Base-by-base conservation (phyloP, 2,329 filamentous ascomycete genomes). In the Aspergillus texensis region DNA sequence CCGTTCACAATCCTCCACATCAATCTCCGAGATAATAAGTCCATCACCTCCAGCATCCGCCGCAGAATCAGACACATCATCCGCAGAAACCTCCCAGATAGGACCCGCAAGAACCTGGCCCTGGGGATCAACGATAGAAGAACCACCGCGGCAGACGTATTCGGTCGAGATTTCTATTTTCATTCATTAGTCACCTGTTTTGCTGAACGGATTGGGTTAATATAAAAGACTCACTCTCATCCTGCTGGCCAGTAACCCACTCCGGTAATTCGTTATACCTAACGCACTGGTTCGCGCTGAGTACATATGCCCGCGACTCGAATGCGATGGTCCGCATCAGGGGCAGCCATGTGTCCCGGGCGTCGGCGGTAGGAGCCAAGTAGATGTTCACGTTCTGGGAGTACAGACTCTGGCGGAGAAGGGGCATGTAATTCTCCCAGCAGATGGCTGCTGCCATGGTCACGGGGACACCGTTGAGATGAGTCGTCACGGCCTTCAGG, bases 371-470 rank as follows among this genome's bases (percentile, higher is more conserved):
- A 0, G 94, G 94, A 0, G 94, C 93, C 2, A 97, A 86, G 78
- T 94, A 97, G 14, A 97, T 80, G 75, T 96, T 96, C 72, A 97
- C 88, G 74, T 96, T 96, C 77, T 97, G 94, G 2, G 88, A 85
- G 77, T 97, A 98, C 43, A 97, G 83, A 19, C 88, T 85, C 75
- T 96, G 91, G 21, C 94, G 87, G 9, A 97, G 83, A 21, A 97
- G 81, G 0, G 94, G 94, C 93, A 97, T 97, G 80, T 94, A 96
- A 77, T 92, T 97, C 78, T 98, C 94, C 94, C 94, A 97, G 82
- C 94, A 97, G 68, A 98, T 96, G 4, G 93, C 94, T 3, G 91
- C 89, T 0, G 90, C 94, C 64, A 97, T 85, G 62, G 92, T 94
- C 64, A 97, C 80, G 67, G 88, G 88, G 2, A 93, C 86, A 57